A percentile compares a stretch with the other conserved stretches of the same genome.
Evolutionary conservation across 768 basidiomycete genomes (phyloP).

Genomic region (Psilocybe subaeruginosa): DNA sequence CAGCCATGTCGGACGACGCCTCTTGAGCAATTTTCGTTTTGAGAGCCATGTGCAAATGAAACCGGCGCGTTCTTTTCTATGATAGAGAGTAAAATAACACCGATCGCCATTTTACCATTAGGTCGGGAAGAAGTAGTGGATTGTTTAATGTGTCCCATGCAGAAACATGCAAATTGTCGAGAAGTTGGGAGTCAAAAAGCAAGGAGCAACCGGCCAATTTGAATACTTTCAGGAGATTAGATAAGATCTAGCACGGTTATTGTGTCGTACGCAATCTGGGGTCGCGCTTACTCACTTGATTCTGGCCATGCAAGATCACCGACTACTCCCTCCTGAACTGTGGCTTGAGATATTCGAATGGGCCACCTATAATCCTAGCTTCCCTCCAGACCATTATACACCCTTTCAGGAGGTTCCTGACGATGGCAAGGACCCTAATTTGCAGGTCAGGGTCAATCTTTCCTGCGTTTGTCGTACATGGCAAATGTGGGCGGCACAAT

Average conservation of each 20-base stretch:
- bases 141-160: background rate
- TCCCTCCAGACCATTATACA: conserved; percentile 34
- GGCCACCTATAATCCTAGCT: conserved; percentile 35
- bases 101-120: background rate
- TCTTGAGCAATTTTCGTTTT: background rate
- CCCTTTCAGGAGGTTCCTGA: conserved; percentile 49
- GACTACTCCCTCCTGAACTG: conserved; percentile 50
- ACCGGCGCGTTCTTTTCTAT: background rate
- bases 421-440: conserved; percentile 28
- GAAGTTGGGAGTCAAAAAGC: background rate
- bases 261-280: background rate
- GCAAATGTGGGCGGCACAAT: conserved; percentile 45
- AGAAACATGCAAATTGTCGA: background rate
- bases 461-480: conserved; percentile 61
- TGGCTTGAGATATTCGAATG: conserved; percentile 56
- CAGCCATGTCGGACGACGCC: background rate
- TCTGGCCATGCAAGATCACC: conserved; percentile 22
- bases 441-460: conserved; percentile 42
- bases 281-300: conserved; percentile 1
- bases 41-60: background rate
- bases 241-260: background rate
- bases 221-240: background rate
- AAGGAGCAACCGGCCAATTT: background rate
- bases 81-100: background rate
- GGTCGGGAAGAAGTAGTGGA: background rate